Evolutionary conservation across 257 asterid genomes (phyloP).

Genomic region (Solanum paucissectum): DNA sequence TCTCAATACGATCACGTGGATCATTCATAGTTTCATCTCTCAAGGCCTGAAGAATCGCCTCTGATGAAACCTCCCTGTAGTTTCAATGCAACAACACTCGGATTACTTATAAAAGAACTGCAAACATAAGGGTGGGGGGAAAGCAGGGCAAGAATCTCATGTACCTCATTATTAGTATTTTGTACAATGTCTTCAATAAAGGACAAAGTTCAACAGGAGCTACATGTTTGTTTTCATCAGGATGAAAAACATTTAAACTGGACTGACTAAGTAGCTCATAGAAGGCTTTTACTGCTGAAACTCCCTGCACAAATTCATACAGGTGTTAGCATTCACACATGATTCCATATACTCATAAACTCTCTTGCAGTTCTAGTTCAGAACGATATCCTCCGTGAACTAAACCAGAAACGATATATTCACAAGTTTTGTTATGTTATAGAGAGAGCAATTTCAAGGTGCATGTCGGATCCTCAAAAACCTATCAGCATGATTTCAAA

Average conservation of each 20-base stretch:
- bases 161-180: slow-evolving; percentile 64
- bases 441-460: background rate
- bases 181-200: slow-evolving; percentile 56
- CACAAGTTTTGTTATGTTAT: background rate
- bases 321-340: background rate
- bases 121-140: no score
- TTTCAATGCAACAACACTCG: background rate
- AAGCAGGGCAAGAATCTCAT: background rate
- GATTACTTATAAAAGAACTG: background rate
- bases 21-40: slow-evolving; percentile 75
- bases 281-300: slow-evolving; percentile 83
- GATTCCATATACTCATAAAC: background rate
- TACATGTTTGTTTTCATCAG: slow-evolving; percentile 55
- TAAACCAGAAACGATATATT: background rate
- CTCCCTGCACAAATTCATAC: slow-evolving; percentile 39
- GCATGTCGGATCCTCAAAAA: background rate
- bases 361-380: background rate
- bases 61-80: slow-evolving; percentile 50
- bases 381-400: background rate
- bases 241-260: slow-evolving; percentile 58
- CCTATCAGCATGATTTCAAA: background rate
- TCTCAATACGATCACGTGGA: slow-evolving; percentile 79
- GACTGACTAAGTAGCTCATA: slow-evolving; percentile 71
- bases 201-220: slow-evolving; percentile 90
- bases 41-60: slow-evolving; percentile 67